Base-by-base conservation (phyloP, 805 yeast species). In the Ogataea minuta region DNA sequence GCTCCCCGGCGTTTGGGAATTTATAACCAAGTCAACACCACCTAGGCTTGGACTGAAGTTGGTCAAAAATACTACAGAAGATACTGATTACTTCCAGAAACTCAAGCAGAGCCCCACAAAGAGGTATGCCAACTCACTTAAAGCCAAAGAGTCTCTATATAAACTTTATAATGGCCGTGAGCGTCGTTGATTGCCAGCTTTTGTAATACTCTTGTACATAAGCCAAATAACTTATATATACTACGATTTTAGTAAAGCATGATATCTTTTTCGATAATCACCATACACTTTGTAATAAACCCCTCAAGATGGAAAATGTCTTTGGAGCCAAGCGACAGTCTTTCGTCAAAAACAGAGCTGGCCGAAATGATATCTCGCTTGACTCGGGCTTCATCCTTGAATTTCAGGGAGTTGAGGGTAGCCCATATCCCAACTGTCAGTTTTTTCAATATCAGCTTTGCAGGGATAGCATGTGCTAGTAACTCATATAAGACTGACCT, bases 281-380 rank as follows among this genome's bases (percentile, higher is more conserved):
- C 84, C 97, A 93, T 91, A 2, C 80, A 77, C 57, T 77, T 82
- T 1, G 97, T 96, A 13, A 86, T 76, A 57, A 88, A 93, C 1
- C 98, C 99, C 66, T 93, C 99, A 39, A 93, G 65, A 64, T 93
- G 99, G 63, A 87, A 93, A 9, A 93, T 91, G 26, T 89, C 86
- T 62, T 93, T 93, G 43, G 76, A 76, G 2, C 98, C 99, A 43
- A 84, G 65, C 42, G 89, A 77, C 44, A 93, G 70, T 41, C 99
- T 74, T 54, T 93, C 96, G 57, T 93, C 99, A 53, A 77, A 82
- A 1, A 70, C 56, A 2, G 95, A 75, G 2, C 84, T 82, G 4
- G 78, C 63, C 7, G 74, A 74, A 9, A 84, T 75, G 24, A 86
- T 66, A 6, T 62, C 67, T n/a, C 60, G 44, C 30, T 74, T 71